A percentile compares a stretch with the other conserved stretches of the same genome.
These are phyloP conservation scores for Saitozyma podzolica DNA, from an alignment of 768 basidiomycete genomes.

Conservation along the genomic window DNA sequence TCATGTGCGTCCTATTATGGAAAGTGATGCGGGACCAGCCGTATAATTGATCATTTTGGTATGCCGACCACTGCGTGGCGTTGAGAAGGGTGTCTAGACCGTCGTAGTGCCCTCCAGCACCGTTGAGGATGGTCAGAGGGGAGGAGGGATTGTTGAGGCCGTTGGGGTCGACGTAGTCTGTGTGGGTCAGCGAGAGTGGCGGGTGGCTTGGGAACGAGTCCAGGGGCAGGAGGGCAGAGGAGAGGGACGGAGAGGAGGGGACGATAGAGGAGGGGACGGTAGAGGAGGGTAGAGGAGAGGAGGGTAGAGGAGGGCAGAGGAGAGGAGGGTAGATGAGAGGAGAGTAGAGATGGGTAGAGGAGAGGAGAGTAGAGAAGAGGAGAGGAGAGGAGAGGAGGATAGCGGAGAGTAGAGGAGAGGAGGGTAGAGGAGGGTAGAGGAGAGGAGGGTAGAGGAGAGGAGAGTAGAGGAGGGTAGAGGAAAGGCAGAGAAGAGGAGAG, in stretches of 20 bases:
- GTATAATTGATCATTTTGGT: constrained; percentile 6
- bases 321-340: background rate
- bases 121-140: constrained; percentile 17
- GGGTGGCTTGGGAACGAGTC: too few relatives aligned
- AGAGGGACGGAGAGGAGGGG: too few relatives aligned
- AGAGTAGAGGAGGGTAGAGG: background rate
- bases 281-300: too few relatives aligned
- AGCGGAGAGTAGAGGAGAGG: too few relatives aligned
- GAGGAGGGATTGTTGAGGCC: constrained; percentile 14
- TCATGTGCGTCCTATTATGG: constrained; percentile 16
- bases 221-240: background rate
- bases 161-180: constrained; percentile 16
- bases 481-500: too few relatives aligned
- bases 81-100: constrained; percentile 6
- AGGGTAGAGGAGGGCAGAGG: too few relatives aligned
- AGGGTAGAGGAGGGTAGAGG: too few relatives aligned
- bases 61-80: too few relatives aligned
- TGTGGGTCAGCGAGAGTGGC: background rate
- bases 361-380: too few relatives aligned
- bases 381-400: too few relatives aligned
- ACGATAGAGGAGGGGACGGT: background rate
- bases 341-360: background rate
- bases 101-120: constrained; percentile 20
- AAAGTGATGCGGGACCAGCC: constrained; percentile 15
- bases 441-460: too few relatives aligned